Evolutionary conservation across 495 filamentous ascomycete genomes (phyloP).

Genomic region (Filosporella fistucella): DNA sequence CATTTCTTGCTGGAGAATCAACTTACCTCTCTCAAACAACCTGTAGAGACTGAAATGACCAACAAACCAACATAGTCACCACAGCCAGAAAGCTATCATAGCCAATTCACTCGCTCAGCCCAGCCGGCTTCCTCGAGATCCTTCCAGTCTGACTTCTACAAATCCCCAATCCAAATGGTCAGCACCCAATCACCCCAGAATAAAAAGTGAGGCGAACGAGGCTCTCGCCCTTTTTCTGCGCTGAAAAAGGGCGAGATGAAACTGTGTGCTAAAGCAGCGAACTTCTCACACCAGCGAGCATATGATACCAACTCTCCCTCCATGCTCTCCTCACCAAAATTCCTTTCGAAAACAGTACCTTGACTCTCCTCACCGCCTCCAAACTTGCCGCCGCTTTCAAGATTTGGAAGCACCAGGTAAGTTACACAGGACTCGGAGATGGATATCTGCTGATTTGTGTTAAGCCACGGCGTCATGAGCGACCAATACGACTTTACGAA

Average conservation of each 20-base stretch:
- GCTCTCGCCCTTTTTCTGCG: conserved; percentile 4
- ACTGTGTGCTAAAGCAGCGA: neutral
- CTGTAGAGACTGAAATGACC: too few relatives aligned
- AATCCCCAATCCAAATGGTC: too few relatives aligned
- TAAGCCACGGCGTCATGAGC: conserved; percentile 13
- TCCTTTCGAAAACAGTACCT: neutral
- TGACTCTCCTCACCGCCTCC: neutral
- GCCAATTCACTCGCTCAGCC: too few relatives aligned
- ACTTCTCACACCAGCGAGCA: neutral
- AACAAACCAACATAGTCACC: too few relatives aligned
- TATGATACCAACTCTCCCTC: neutral
- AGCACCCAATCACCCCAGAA: neutral
- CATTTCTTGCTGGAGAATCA: too few relatives aligned
- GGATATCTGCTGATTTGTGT: neutral
- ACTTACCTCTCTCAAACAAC: too few relatives aligned
- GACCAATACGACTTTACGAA: neutral
- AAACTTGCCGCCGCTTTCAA: neutral
- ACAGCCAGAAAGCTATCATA: too few relatives aligned
- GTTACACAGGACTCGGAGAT: neutral
- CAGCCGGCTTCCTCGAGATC: too few relatives aligned
- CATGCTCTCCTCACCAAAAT: neutral
- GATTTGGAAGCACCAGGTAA: neutral
- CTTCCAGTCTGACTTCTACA: too few relatives aligned
- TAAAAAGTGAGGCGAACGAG: conserved; percentile 6
- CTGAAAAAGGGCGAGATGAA: neutral